Conservation (phyloP, 1,284 basidiomycete species). For the Heterobasidion occidentale region DNA sequence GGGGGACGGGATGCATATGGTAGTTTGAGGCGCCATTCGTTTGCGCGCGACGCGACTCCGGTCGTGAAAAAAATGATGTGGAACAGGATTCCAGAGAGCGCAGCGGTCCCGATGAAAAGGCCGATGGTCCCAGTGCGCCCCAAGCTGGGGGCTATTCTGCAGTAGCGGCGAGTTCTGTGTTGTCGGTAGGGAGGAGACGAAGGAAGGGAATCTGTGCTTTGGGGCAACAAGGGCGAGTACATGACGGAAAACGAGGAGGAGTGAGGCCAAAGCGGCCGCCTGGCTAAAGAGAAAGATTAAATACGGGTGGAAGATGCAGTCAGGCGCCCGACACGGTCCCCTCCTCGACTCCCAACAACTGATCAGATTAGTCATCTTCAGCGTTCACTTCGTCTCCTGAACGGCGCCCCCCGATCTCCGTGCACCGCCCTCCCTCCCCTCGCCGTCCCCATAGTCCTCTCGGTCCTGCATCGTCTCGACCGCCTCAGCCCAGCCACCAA, state of each 20-base stretch:
- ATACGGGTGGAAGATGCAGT: background rate
- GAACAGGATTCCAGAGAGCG: slow-evolving; percentile 5
- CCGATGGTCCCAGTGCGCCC: background rate
- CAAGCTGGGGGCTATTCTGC: background rate
- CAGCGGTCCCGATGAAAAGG: slow-evolving; percentile 5
- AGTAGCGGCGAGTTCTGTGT: slow-evolving; percentile 1
- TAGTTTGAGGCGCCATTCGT: background rate
- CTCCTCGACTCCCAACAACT: too few species aligned
- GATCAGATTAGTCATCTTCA: too few species aligned
- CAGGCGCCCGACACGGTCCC: too few species aligned
- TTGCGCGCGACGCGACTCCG: background rate
- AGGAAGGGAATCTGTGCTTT: background rate
- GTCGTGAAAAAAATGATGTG: slow-evolving; percentile 4
- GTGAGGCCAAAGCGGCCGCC: background rate
- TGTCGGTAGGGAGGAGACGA: background rate
- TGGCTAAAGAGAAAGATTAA: background rate
- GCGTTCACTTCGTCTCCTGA: too few species aligned
- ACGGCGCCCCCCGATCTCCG: too few species aligned
- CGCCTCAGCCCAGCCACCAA: too few species aligned
- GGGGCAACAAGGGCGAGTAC: background rate
- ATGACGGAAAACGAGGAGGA: background rate
- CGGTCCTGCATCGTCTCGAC: too few species aligned
- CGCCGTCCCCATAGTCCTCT: too few species aligned
- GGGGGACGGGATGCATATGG: background rate
- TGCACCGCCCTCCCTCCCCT: too few species aligned